Base-by-base conservation (phyloP, 2,329 filamentous ascomycete genomes). In the Aspergillus japonicus region DNA sequence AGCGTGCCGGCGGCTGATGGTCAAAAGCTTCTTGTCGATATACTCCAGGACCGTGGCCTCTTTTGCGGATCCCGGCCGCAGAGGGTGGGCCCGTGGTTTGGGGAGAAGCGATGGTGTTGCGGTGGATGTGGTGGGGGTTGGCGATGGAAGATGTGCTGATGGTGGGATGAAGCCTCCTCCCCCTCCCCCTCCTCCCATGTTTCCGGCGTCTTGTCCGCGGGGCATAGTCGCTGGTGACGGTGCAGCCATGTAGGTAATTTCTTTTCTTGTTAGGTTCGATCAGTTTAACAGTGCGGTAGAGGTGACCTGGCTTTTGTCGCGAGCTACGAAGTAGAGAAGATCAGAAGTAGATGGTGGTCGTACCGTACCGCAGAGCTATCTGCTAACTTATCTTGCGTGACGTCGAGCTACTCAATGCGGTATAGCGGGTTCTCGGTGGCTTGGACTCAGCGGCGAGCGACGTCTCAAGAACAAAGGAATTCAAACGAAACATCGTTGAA, bases 21-120 rank as follows among this genome's bases (percentile, higher is more conserved):
- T 71, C 23, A 83, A 69, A 26, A 87, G 73, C 14, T 76, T 77
- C 49, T 78, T 76, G 62, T 88, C 85, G 14, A 87, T 76, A 68
- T 85, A 82, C 57, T 81, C 79, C 56, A 87, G 85, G 62, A 87
- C 79, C 5, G 80, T 76, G 39, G 79, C 81, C 69, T 89, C 86
- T 71, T 87, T 87, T 24, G 76, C 71, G 12, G 85, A 84, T 31
- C 86, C 86, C 0, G 83, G 73, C 47, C 77, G 78, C 7, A 88
- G 74, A 1, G 85, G 83, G 48, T 80, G 77, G 7, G 73, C 71
- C 47, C 85, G 80, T 24, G 83, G 81, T 58, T 79, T 78, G 0
- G 83, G 85, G 4, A 88, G 80, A 5, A 77, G 72, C 7, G 44
- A 77, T 56, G 61, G 75, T 57, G 63, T 73, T 64, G 64, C 66